These are phyloP conservation scores for Sporopachydermia lactativora DNA, from an alignment of 805 yeast species.

Conservation along the genomic window DNA sequence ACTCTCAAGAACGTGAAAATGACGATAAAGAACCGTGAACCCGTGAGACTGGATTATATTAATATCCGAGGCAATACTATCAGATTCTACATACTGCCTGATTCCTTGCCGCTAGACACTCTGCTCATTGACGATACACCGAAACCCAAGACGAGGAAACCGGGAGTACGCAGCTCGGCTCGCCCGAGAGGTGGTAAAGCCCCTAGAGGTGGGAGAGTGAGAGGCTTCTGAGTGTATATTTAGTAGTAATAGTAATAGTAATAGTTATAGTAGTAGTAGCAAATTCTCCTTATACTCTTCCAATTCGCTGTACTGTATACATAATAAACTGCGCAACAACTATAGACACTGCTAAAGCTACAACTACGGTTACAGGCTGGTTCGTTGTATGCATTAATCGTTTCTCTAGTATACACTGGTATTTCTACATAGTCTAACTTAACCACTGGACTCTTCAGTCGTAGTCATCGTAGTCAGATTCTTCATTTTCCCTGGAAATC, in stretches of 20 bases:
- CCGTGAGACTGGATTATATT: conserved; percentile 59
- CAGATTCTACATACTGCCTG: conserved; percentile 74
- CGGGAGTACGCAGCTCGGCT: background rate
- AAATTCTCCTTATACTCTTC: no score
- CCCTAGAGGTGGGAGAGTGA: background rate
- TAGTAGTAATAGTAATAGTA: no score
- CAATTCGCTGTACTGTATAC: no score
- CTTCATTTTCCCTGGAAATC: background rate
- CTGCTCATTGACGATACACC: conserved; percentile 30
- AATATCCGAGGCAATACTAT: conserved; percentile 84
- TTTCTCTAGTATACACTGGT: no score
- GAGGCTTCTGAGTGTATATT: conserved; percentile 1
- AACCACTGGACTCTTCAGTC: conserved; percentile 1
- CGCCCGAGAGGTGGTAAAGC: background rate
- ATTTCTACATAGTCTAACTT: no score
- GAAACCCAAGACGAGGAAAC: conserved; percentile 18
- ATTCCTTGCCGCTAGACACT: conserved; percentile 54
- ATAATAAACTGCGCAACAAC: no score
- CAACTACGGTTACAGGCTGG: no score
- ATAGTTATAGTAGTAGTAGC: no score
- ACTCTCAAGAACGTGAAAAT: conserved; percentile 68
- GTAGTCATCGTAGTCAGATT: background rate
- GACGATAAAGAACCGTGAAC: conserved; percentile 56
- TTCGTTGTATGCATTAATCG: no score
- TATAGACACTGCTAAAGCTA: no score